A percentile compares a stretch with the other conserved stretches of the same genome.
Conservation (phyloP, 257 asterid genomes). For the Capsicum rhomboideum region DNA sequence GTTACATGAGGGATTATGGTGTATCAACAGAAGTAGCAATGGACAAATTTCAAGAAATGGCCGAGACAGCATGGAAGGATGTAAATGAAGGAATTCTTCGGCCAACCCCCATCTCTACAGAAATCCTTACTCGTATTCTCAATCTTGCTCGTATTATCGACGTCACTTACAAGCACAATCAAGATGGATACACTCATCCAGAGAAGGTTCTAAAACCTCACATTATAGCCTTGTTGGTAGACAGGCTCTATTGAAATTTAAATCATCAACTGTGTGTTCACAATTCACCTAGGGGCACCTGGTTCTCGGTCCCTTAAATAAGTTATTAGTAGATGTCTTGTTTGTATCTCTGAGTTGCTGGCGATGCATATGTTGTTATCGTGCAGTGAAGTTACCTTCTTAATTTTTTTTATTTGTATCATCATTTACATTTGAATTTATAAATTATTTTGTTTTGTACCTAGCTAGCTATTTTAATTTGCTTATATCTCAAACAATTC, state of each 20-base stretch:
- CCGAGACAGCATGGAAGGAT: constrained; percentile 43
- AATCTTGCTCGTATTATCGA: constrained; percentile 28
- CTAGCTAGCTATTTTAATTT: not conserved
- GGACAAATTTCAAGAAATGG: constrained; percentile 17
- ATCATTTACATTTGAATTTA: not conserved
- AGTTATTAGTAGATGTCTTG: not conserved
- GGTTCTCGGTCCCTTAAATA: not conserved
- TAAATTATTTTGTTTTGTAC: not conserved
- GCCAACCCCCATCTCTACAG: constrained; percentile 6
- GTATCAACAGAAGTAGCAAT: constrained; percentile 29
- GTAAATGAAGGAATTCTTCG: constrained; percentile 30
- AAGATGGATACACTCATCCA: constrained; percentile 41
- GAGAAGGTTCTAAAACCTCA: constrained; percentile 30
- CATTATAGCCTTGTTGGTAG: constrained; percentile 15
- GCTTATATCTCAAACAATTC: not conserved
- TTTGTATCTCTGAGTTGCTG: not conserved
- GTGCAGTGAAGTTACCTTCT: not conserved
- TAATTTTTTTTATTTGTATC: not conserved
- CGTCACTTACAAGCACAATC: constrained; percentile 24
- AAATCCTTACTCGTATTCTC: constrained; percentile 14
- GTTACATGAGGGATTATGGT: constrained; percentile 36
- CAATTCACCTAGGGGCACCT: not conserved
- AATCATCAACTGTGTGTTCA: not conserved
- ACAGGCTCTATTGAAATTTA: not conserved
- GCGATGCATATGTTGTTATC: not conserved